Base-by-base conservation (phyloP, 371 early-diverging fungal genomes). In the Haplosporangium sp. region DNA sequence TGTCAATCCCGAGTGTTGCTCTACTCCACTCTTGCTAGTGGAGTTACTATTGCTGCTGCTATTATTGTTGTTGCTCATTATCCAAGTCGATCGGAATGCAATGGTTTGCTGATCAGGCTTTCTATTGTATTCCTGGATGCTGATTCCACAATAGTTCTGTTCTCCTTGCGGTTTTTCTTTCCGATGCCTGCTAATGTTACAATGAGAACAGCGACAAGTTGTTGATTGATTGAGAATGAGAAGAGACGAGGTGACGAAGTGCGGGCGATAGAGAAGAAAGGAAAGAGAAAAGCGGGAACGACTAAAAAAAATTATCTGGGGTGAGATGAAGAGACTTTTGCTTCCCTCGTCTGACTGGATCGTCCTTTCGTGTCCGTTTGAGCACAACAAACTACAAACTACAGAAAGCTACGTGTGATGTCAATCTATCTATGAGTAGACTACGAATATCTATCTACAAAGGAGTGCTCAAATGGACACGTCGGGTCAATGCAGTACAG, bases 321-420 rank as follows among this genome's bases (percentile, higher is more conserved):
- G 61, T 21, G 40, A 20, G 16, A 40, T 36, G 13, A 56, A 41
- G 40, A 36, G n/a, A 7, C n/a, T 51, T 29, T 50, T 38, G 37
- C 53, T 53, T 18, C 29, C 29, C 29, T 29, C 29, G 29, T 29
- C 29, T 29, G 18, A 18, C 50, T 50, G 62, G 41, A 42, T 23
- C 53, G 42, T 41, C 55, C 13, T 8, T 37, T 12, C 40, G 14
- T 41, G 45, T 62, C 62, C 62, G 51, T 52, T 62, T 62, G 62
- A 62, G 62, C 40, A 29, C 52, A 62, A 21, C 23, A 51, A 51
- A 18, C 48, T 46, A 46, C 16, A 47, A 21, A 6, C 41, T 5
- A 56, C 10, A 47, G 23, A 6, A 21, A 7, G 10, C 60, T 59
- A 61, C 55, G 8, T 29, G 29, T 29, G 29, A 29, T 29, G 29